These are phyloP conservation scores for Leishmania braziliensis DNA, from an alignment of 208 protist genomes.

Conservation along the genomic window DNA sequence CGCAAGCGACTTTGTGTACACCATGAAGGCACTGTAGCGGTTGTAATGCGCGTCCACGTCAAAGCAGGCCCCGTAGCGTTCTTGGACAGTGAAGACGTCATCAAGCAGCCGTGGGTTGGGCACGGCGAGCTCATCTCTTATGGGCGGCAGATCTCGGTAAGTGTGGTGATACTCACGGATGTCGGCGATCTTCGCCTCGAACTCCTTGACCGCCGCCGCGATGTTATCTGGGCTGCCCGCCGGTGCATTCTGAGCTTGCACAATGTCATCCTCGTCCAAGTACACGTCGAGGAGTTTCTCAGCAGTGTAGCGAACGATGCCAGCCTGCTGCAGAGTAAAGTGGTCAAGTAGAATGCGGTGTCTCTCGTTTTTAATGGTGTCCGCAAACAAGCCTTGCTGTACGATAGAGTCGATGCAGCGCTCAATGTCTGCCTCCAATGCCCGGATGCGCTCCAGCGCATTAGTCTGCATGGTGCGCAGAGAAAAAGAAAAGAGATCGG, in stretches of 20 bases:
- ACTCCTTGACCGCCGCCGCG: constrained; percentile 57
- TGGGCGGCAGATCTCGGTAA: constrained; percentile 67
- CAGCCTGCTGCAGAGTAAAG: constrained; percentile 69
- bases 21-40: constrained; percentile 74
- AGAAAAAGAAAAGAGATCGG: not conserved
- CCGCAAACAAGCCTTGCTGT: constrained; percentile 74
- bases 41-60: constrained; percentile 81
- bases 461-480: constrained; percentile 48
- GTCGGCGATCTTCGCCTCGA: constrained; percentile 77
- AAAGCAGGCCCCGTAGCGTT: constrained; percentile 74
- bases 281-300: constrained; percentile 87
- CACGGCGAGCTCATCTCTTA: constrained; percentile 47
- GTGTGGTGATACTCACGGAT: constrained; percentile 85
- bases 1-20: constrained; percentile 55
- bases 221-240: constrained; percentile 54
- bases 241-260: constrained; percentile 54
- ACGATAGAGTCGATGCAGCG: constrained; percentile 77
- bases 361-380: constrained; percentile 54
- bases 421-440: constrained; percentile 85
- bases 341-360: constrained; percentile 81
- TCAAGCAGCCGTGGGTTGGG: constrained; percentile 60
- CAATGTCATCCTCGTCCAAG: constrained; percentile 87
- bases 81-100: constrained; percentile 54
- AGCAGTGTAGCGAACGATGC: constrained; percentile 44
- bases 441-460: constrained; percentile 79